phyloP scores from a whole-genome alignment of 495 filamentous ascomycete species.

The Penicillium verhagenii region DNA sequence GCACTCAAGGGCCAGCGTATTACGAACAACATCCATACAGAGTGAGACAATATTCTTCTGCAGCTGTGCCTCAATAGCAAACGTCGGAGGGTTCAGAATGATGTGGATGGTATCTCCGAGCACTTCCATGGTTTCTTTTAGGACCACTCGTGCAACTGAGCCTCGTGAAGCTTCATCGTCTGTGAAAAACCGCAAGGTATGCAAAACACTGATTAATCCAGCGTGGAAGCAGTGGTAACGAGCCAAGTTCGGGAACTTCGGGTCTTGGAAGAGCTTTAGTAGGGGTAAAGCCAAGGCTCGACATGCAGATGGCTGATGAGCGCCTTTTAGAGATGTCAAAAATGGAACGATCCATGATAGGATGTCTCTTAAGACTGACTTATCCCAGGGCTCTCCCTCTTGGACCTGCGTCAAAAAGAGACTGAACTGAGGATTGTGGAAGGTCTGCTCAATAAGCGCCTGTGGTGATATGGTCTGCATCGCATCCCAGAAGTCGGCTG shows the following conservation, averaged over 20 bases:
- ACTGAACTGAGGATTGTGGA: constrained; percentile 67
- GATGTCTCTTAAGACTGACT: constrained; percentile 56
- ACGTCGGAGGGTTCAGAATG: constrained; percentile 46
- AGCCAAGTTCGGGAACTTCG: constrained; percentile 42
- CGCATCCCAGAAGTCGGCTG: constrained; percentile 81
- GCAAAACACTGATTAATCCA: constrained; percentile 49
- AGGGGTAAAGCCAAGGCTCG: constrained; percentile 68
- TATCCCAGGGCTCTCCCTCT: constrained; percentile 52
- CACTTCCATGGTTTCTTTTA: constrained; percentile 53
- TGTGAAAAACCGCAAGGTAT: constrained; percentile 53
- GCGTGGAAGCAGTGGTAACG: constrained; percentile 51
- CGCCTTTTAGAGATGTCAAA: constrained; percentile 69
- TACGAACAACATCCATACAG: constrained; percentile 64
- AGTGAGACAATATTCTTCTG: constrained; percentile 36
- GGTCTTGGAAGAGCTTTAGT: constrained; percentile 60
- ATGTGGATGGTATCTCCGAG: constrained; percentile 46
- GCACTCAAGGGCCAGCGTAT: constrained; percentile 72
- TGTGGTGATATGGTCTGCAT: constrained; percentile 75
- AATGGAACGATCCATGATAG: constrained; percentile 74
- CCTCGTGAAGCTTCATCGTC: constrained; percentile 46
- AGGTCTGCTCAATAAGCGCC: constrained; percentile 71
- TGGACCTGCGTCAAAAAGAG: constrained; percentile 56
- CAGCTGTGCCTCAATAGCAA: constrained; percentile 32
- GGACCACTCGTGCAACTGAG: constrained; percentile 52
- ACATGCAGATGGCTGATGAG: constrained; percentile 69